Base-by-base conservation (phyloP, 495 filamentous ascomycete species). In the Aspergillus hancockii region DNA sequence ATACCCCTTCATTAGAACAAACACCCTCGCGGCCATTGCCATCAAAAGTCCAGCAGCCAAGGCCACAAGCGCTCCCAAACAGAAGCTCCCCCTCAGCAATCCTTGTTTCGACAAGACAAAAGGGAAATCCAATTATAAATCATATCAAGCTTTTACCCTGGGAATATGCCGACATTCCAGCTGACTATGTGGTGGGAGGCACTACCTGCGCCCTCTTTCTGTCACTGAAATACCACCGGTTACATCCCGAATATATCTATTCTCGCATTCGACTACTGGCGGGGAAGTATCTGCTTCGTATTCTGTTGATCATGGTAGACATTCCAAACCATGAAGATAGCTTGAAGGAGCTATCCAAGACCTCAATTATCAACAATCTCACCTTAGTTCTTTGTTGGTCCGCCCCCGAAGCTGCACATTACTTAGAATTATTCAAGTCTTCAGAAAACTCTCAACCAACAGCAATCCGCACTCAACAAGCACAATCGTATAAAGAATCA, bases 171-270 rank as follows among this genome's bases (percentile, higher is more conserved):
- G 92, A 97, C 69, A 97, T 96, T 9, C 88, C 88, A 0, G 90
- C 93, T 18, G 94, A 99, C 73, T 99, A 96, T 67, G 89, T 90
- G 9, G 79, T 99, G 3, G 94, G 94, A 6, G 65, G 78, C 22
- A 97, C 92, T 1, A 93, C 93, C 18, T 97, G 93, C 62, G 92
- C 90, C 1, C 79, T 99, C 8, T 99, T 98, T 66, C 81, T 98
- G 50, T 93, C 89, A 25, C 81, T 99, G 32, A 99, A 99, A 73
- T 99, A 99, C 73, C 94, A 98, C 72, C 91, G 94, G 12, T 76
- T 97, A 49, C 95, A 99, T 71, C 94, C 94, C 1, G 94, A 98
- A 73, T 99, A 99, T 76, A 90, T 99, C 68, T 97, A 97, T 80
- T 90, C 87, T 22, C 90, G 94, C 57, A 91, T 99, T 60, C 84